Base-by-base conservation (phyloP, 495 filamentous ascomycete genomes). In the Lichenothelia convexa region DNA sequence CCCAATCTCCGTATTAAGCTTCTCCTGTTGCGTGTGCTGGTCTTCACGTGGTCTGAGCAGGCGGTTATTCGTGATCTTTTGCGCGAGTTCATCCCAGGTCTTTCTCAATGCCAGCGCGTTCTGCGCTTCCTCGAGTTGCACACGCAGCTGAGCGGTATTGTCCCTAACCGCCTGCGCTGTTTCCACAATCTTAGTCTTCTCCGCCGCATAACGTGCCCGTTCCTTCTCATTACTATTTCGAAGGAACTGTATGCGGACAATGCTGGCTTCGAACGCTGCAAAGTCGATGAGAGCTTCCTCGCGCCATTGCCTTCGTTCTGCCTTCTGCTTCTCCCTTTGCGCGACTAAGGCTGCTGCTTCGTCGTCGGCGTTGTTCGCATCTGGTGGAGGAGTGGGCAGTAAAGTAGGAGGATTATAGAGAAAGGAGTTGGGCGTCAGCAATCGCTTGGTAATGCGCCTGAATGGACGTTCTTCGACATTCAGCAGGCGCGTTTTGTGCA, bases 381-480 rank as follows among this genome's bases (percentile, higher is more conserved):
- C 79, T 18, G 78, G 76, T 2, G 78, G 75, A 30, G 81, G 78
- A 11, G 77, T 80, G 29, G 70, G 71, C 2, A 69, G 71, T 20
- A 76, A 69, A 15, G 63, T 62, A 21, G 60, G 59, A 22, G 63
- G 62, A 6, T 61, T 58, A 35, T 61, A 57, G 13, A 70, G 56
- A 20, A 80, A 60, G 2, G 73, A 70, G 34, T 74, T 64, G 4
- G 80, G 65, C 21, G 70, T 65, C 18, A 78, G 60, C 8, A 93
- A 69, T 29, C 80, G 75, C 58, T 83, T 83, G 7, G 78, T 75
- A 35, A 97, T 71, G 34, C 87, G 81, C 54, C 81, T 80, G 69
- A 87, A 94, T 2, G 84, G 83, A 35, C 83, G 84, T 50, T 91
- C 79, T 65, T 97, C 89, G 45, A 94, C 78, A 45, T 75, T 76